Evolutionary conservation across 305 asterid genomes (phyloP).

Genomic region (Lippia alba): DNA sequence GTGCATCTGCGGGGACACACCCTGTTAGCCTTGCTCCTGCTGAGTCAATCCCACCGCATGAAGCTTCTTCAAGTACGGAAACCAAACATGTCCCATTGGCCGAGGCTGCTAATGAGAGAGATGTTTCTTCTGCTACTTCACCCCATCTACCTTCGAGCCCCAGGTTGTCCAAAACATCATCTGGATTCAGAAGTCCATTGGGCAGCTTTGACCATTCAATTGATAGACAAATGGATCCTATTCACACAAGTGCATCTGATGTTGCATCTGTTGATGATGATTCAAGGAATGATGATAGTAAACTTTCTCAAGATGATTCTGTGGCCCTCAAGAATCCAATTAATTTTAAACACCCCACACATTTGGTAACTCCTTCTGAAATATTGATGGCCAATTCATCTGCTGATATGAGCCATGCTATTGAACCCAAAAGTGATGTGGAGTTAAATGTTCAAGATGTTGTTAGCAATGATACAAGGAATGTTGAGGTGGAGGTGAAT

Average conservation of each 20-base stretch:
- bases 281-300: constrained; percentile 55
- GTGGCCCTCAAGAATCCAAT: constrained; percentile 51
- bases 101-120: constrained; percentile 46
- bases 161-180: constrained; percentile 63
- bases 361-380: constrained; percentile 91
- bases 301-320: constrained; percentile 61
- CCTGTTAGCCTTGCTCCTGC: constrained; percentile 48
- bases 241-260: constrained; percentile 58
- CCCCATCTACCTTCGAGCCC: constrained; percentile 77
- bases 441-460: constrained; percentile 70
- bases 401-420: constrained; percentile 59
- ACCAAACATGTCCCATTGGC: constrained; percentile 53
- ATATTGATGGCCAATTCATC: constrained; percentile 79
- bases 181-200: constrained; percentile 68
- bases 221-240: constrained; percentile 63
- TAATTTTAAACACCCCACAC: constrained; percentile 92
- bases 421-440: constrained; percentile 59
- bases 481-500: constrained; percentile 69
- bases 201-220: constrained; percentile 74
- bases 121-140: constrained; percentile 58
- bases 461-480: constrained; percentile 54
- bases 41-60: constrained; percentile 52
- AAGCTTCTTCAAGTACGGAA: constrained; percentile 52
- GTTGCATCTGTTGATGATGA: constrained; percentile 64
- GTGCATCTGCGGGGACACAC: constrained; percentile 45